These are phyloP conservation scores for Hemileia vastatrix DNA, from an alignment of 1,284 basidiomycete genomes.

Conservation along the genomic window DNA sequence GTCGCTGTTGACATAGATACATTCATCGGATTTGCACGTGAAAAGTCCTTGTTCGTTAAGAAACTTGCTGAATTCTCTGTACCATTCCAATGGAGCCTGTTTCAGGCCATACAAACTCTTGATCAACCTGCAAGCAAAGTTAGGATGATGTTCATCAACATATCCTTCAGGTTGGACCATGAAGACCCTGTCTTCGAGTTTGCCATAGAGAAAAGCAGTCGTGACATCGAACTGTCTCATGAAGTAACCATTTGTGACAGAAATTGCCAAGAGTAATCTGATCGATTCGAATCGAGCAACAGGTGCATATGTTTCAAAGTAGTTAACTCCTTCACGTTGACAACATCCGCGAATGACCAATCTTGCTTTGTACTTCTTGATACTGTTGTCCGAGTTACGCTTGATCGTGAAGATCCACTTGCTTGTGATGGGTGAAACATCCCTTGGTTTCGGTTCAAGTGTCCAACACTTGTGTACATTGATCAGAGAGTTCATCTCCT, in stretches of 20 bases:
- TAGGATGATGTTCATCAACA: not conserved
- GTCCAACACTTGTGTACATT: no score
- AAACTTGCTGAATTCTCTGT: not conserved
- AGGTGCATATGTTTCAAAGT: not conserved
- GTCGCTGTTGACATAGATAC: not conserved
- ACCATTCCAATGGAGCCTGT: slow-evolving; percentile 1
- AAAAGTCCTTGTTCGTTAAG: not conserved
- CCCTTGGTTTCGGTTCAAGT: no score
- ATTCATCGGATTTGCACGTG: not conserved
- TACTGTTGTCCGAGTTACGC: slow-evolving; percentile 6
- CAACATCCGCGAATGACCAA: not conserved
- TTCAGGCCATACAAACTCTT: not conserved
- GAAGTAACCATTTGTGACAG: not conserved
- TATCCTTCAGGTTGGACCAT: not conserved
- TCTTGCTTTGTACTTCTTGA: no score
- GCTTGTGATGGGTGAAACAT: no score
- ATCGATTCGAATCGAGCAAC: not conserved
- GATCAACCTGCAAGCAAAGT: not conserved
- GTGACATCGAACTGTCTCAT: not conserved
- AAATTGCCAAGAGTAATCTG: not conserved
- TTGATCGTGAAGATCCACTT: slow-evolving; percentile 25
- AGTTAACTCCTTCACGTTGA: not conserved
- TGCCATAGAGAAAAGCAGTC: not conserved
- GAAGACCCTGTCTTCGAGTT: not conserved
- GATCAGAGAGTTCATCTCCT: no score